phyloP scores from a whole-genome alignment of 148 eudicot species.

The Rheum nobile region DNA sequence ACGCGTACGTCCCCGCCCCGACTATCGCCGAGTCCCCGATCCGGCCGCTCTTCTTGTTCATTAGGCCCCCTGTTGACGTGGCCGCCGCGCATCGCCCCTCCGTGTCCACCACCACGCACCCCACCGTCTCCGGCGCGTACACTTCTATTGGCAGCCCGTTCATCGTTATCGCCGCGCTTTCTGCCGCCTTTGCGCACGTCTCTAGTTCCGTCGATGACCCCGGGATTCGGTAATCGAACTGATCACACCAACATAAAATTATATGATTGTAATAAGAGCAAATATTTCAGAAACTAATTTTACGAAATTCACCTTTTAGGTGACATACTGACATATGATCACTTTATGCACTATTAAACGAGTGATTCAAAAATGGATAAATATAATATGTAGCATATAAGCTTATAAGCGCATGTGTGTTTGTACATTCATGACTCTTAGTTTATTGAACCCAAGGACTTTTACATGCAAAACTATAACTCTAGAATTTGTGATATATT shows the following conservation, averaged over 20 bases:
- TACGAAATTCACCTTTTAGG: too few relatives aligned
- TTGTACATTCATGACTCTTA: too few relatives aligned
- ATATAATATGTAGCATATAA: too few relatives aligned
- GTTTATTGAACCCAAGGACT: too few relatives aligned
- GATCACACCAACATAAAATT: not conserved
- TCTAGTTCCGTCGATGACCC: slow-evolving; percentile 22
- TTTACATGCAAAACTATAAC: too few relatives aligned
- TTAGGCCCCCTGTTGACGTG: slow-evolving; percentile 81
- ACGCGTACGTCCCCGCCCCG: slow-evolving; percentile 84
- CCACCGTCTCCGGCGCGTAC: slow-evolving; percentile 86
- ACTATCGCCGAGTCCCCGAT: slow-evolving; percentile 82
- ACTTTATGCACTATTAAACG: too few relatives aligned
- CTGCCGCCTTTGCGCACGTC: slow-evolving; percentile 30
- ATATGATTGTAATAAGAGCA: too few relatives aligned
- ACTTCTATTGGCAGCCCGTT: slow-evolving; percentile 67
- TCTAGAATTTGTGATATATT: too few relatives aligned
- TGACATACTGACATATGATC: too few relatives aligned
- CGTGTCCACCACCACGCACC: slow-evolving; percentile 73
- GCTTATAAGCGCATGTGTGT: too few relatives aligned
- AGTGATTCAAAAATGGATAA: too few relatives aligned
- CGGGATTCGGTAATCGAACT: slow-evolving; percentile 77
- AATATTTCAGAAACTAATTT: too few relatives aligned
- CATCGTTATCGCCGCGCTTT: slow-evolving; percentile 33
- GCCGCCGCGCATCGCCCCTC: slow-evolving; percentile 85
- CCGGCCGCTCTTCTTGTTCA: slow-evolving; percentile 74